Evolutionary conservation across 163 green algal genomes (phyloP), one percentile per base, ranked within the genome.

Genomic region (Chlamydomonas reinhardtii): DNA sequence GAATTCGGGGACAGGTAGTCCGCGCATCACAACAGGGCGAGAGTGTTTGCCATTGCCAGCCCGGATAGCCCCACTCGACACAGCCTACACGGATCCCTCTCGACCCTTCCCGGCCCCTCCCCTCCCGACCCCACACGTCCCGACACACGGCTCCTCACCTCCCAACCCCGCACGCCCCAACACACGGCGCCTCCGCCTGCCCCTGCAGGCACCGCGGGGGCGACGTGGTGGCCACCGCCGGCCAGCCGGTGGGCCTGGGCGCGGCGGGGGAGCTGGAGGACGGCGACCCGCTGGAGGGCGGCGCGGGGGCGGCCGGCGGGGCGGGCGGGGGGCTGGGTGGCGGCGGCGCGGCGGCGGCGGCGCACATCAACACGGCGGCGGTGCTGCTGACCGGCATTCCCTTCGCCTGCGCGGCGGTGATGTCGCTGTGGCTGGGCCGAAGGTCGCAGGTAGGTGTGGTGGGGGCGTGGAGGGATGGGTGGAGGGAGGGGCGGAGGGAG

Each of bases 361-460:
- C 29, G 25, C 11, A 64, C 68, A 72, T 66, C 54, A 79, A n/a
- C 31, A 82, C 43, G 3, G 86, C 43, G 3, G 86, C 86, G 32
- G 73, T 90, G 52, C 73, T 90, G 68, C 73, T 90, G 12, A 81
- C 86, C 24, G 74, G 65, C 52, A 39, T 90, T 6, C 86, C 86
- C 16, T 90, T 88, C 59, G 72, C 72, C 32, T 85, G 71, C 54
- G 86, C 78, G 0, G 86, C 78, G 0, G 43, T 65, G 19, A 80
- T 84, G 76, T 62, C 78, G 8, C 22, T 90, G 29, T 89, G 83
- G 87, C 62, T 87, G 39, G 87, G 76, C 3, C 64, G 77, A 4
- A 61, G 78, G 12, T 91, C 87, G 15, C 87, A 91, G 74, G 75
- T 70, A 29, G 24, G 48, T 56, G 48, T 56, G 9, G 48, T 56